Evolutionary conservation across 2,329 filamentous ascomycete genomes (phyloP), one percentile per base, ranked within the genome.

Genomic region (Diaporthe capsici): DNA sequence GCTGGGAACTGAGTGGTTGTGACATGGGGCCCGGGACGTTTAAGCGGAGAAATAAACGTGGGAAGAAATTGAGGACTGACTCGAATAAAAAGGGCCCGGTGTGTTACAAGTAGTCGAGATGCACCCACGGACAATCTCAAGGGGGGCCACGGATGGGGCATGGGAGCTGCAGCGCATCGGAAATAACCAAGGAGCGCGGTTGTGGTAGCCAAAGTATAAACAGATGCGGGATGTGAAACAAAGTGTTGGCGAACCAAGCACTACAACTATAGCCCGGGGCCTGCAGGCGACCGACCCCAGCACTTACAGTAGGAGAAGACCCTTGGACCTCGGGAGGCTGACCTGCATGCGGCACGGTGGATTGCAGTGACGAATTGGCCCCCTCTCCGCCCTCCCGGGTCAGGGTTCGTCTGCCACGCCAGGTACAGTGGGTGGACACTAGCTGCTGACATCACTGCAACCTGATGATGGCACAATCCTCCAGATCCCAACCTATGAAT

Each of bases 281-380:
- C 44, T 68, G 63, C 63, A 37, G 44, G 28, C 47, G 31, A 25
- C 42, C 13, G 42, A 20, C 57, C 57, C 57, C 28, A 39, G 57
- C 17, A 22, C 7, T 3, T 20, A 34, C 34, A 34, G 34, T 34
- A 10, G n/a, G 20, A 4, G 28, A 7, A 34, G 28, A n/a, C 17
- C 47, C 63, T 39, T 17, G 47, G 63, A 12, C 44, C 47, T 67
- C 44, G 61, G 61, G 25, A 49, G 61, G 63, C 63, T 67, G 44
- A 51, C 63, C 44, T 53, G 63, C 63, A 68, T 51, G 65, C 47
- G 34, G 22, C 10, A 25, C 31, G 20, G 65, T 68, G 65, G 65
- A 28, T 68, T 31, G 47, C 47, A 34, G 65, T 68, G 65, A 68
- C 65, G 65, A 68, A 68, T 68, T 68, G 47, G 65, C 49, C 63